These are phyloP conservation scores for Talaromyces nanjingensis DNA, from an alignment of 495 filamentous ascomycete genomes.

Conservation along the genomic window DNA sequence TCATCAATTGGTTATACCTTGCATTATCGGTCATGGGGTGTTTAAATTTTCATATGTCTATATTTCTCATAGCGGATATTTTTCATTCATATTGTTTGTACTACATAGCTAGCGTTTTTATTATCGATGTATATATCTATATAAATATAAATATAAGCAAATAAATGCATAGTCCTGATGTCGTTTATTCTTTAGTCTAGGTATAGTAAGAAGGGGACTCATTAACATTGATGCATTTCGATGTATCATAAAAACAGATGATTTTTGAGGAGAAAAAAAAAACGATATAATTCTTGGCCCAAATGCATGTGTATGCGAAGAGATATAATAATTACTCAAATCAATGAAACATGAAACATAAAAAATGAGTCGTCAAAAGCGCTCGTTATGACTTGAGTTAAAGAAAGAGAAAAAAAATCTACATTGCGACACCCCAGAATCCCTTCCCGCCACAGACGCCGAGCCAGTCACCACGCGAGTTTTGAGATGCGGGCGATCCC, in stretches of 20 bases:
- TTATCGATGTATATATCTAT: background rate
- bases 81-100: background rate
- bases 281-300: background rate
- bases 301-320: background rate
- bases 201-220: background rate
- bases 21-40: background rate
- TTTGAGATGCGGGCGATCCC: constrained; percentile 48
- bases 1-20: background rate
- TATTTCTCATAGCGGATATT: background rate
- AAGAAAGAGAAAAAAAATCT: background rate
- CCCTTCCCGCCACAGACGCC: constrained; percentile 88
- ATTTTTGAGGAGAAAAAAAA: background rate
- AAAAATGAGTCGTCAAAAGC: background rate
- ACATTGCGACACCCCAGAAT: constrained; percentile 79
- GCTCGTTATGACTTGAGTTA: background rate
- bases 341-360: background rate
- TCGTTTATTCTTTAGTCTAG: background rate
- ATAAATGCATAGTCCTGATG: background rate
- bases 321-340: background rate
- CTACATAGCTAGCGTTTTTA: background rate
- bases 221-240: too few relatives aligned
- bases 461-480: constrained; percentile 86
- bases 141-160: background rate
- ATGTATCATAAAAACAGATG: too few relatives aligned
- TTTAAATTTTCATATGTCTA: background rate